Conservation (phyloP, 1,139 yeast species). For the Geotrichum fermentans region DNA sequence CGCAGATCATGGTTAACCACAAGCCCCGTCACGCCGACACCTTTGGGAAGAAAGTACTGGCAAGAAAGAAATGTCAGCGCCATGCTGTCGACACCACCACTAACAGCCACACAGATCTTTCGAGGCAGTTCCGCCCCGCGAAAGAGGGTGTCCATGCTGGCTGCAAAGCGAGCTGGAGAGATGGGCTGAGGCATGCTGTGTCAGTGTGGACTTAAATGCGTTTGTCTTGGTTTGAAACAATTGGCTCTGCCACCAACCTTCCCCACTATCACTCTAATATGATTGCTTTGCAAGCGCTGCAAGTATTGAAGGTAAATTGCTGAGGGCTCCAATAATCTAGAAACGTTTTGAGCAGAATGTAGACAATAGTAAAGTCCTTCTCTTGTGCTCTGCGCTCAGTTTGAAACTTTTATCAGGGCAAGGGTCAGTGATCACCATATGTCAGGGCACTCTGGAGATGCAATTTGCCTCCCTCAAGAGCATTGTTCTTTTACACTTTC, state of each 20-base stretch:
- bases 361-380: too few species aligned
- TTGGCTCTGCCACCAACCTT: not conserved
- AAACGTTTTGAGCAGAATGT: too few species aligned
- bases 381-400: too few species aligned
- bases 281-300: too few species aligned
- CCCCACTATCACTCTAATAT: too few species aligned
- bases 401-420: too few species aligned
- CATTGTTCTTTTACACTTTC: too few species aligned
- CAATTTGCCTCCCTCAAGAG: not conserved
- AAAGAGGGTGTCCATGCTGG: conserved; percentile 11
- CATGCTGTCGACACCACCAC: conserved; percentile 84
- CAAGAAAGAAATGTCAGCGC: conserved; percentile 50
- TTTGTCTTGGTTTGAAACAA: not conserved
- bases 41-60: conserved; percentile 34
- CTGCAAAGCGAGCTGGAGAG: conserved; percentile 6
- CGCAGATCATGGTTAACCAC: conserved; percentile 60
- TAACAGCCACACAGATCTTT: conserved; percentile 46
- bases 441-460: too few species aligned
- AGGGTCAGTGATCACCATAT: too few species aligned
- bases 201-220: too few species aligned
- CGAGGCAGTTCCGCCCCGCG: conserved; percentile 1
- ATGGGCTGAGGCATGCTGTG: not conserved
- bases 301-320: too few species aligned
- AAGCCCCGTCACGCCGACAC: conserved; percentile 42
- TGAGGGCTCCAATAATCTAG: too few species aligned